These are phyloP conservation scores for Barnettozyma hawaiiensis DNA, from an alignment of 1,139 yeast species.

Conservation along the genomic window DNA sequence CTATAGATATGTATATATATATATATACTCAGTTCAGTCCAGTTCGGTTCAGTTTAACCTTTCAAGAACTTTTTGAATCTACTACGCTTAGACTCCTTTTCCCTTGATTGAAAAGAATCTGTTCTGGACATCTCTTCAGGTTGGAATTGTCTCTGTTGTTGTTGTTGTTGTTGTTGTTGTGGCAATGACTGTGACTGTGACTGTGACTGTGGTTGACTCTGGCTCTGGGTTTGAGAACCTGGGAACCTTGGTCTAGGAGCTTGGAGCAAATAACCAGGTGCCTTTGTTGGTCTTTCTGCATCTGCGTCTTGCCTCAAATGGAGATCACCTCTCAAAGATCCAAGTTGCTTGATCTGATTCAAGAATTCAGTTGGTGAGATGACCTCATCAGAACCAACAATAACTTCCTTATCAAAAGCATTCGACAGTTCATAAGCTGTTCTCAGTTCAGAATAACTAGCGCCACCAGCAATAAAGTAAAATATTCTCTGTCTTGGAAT, in stretches of 20 bases:
- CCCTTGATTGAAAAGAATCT: slow-evolving; percentile 7
- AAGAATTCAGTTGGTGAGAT: slow-evolving; percentile 57
- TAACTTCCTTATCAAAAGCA: slow-evolving; percentile 62
- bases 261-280: slow-evolving; percentile 31
- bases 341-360: slow-evolving; percentile 35
- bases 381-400: slow-evolving; percentile 78
- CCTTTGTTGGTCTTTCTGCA: slow-evolving; percentile 22
- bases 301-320: slow-evolving; percentile 28
- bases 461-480: slow-evolving; percentile 85
- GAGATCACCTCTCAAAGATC: slow-evolving; percentile 28
- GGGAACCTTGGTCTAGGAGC: slow-evolving; percentile 11
- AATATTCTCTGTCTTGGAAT: slow-evolving; percentile 67
- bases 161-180: too few species aligned
- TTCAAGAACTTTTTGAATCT: slow-evolving; percentile 22
- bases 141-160: background rate
- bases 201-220: slow-evolving; percentile 3
- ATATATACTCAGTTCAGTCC: background rate
- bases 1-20: background rate
- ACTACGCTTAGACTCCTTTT: slow-evolving; percentile 21
- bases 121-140: slow-evolving; percentile 4
- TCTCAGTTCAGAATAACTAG: slow-evolving; percentile 77
- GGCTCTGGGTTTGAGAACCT: slow-evolving; percentile 8
- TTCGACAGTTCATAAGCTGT: slow-evolving; percentile 67
- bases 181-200: too few species aligned
- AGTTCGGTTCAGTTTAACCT: slow-evolving; percentile 2